Conservation (phyloP, 2,329 filamentous ascomycete species). For the Trichophyton schoenleinii region DNA sequence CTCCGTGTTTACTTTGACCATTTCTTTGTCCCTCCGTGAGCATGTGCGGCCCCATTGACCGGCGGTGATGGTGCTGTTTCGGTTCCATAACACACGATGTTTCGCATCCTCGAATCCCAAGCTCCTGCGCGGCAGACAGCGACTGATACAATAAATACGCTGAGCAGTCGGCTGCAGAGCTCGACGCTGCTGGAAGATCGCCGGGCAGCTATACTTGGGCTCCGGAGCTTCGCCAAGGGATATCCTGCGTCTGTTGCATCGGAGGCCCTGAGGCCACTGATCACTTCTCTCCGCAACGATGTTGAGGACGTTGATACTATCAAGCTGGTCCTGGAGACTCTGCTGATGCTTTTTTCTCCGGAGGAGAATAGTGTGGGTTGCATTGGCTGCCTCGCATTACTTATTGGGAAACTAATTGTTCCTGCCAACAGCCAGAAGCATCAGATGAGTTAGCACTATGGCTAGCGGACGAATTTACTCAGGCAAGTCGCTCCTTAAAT, state of each 20-base stretch:
- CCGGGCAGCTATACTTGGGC: constrained; percentile 77
- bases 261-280: constrained; percentile 77
- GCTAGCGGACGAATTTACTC: constrained; percentile 95
- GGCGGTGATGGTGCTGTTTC: constrained; percentile 32
- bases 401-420: constrained; percentile 16
- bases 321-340: constrained; percentile 85
- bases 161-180: constrained; percentile 76
- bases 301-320: constrained; percentile 91
- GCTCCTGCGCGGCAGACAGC: constrained; percentile 93
- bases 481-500: constrained; percentile 40
- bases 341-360: constrained; percentile 79
- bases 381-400: constrained; percentile 2
- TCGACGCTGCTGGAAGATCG: constrained; percentile 90
- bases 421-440: constrained; percentile 58
- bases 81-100: constrained; percentile 30
- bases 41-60: constrained; percentile 9
- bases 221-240: constrained; percentile 91
- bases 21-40: background rate
- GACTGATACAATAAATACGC: constrained; percentile 80
- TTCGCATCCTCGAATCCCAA: constrained; percentile 51
- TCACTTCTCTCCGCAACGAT: constrained; percentile 74
- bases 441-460: constrained; percentile 93
- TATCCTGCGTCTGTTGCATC: constrained; percentile 94
- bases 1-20: background rate
- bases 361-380: constrained; percentile 46